Conservation (phyloP, 805 yeast species). For the Kazachstania psychrophila region DNA sequence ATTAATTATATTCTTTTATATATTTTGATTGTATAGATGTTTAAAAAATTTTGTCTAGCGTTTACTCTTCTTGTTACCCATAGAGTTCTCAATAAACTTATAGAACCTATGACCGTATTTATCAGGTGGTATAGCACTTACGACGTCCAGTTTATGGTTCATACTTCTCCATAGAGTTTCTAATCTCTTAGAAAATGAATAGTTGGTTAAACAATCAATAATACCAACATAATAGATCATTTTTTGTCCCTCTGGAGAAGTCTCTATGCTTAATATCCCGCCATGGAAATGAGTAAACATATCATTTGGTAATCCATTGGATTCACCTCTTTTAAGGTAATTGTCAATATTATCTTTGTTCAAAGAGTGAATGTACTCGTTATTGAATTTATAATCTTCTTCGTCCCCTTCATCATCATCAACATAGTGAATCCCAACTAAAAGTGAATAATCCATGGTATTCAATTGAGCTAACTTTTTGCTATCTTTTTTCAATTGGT, state of each 20-base stretch:
- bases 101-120: conserved; percentile 87
- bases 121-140: conserved; percentile 81
- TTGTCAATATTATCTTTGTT: conserved; percentile 1
- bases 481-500: conserved; percentile 70
- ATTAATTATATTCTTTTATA: too few species aligned
- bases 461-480: conserved; percentile 59
- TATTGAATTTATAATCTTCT: conserved; percentile 14
- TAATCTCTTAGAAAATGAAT: conserved; percentile 52
- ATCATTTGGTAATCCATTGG: neutral
- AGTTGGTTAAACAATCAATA: conserved; percentile 84
- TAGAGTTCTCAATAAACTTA: conserved; percentile 45
- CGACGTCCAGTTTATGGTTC: conserved; percentile 53
- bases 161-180: conserved; percentile 69
- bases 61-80: conserved; percentile 12
- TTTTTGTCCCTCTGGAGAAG: conserved; percentile 40
- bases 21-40: too few species aligned
- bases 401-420: conserved; percentile 39
- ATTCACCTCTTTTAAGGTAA: conserved; percentile 4
- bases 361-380: neutral
- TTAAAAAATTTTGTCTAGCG: neutral
- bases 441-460: conserved; percentile 90
- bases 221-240: conserved; percentile 83
- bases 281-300: conserved; percentile 67
- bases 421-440: conserved; percentile 79
- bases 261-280: conserved; percentile 63